Evolutionary conservation across 345 rosid species (phyloP), one percentile per base, ranked within the genome.

Genomic region (Laguncularia racemosa): DNA sequence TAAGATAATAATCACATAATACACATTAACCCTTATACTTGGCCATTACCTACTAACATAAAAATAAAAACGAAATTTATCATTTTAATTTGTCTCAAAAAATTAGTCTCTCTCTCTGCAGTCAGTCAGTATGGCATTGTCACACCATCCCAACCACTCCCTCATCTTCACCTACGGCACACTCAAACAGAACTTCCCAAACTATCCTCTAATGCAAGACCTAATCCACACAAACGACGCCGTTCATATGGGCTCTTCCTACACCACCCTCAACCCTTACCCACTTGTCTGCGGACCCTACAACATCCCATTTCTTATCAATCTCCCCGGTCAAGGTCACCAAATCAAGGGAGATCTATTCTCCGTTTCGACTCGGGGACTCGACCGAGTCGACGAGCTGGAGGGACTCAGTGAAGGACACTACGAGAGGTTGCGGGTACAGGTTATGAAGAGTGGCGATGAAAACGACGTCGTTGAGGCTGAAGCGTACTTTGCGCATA

Each of bases 201-300:
- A 64, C 23, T 56, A 64, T 57, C n/a, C 12, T 14, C 62, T 64
- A 15, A 64, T 64, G 68, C 61, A 64, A 20, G 62, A 49, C 14
- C 61, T 64, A 43, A 56, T 64, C 19, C 21, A 16, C 61, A 10
- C 68, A 50, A 59, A 71, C 64, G 82, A 79, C 52, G 91, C 95
- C 49, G 72, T 71, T 28, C 66, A 11, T 64, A 23, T 76, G 44
- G 91, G 86, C 15, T 21, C 40, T 33, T 52, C 73, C 19, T 73
- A 64, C 67, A 49, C 61, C 58, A 82, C 95, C 67, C 56, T 49
- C 50, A 65, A 55, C 14, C 49, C 64, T 0, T 65, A 71, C 79
- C 95, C 97, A 16, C 95, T 86, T 19, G 84, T 89, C 20, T 71
- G 79, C 48, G 95, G 97, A 12, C 88, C 83, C 48, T 58, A 80